phyloP scores from a whole-genome alignment of 768 basidiomycete species.

The Grammothele lineata region DNA sequence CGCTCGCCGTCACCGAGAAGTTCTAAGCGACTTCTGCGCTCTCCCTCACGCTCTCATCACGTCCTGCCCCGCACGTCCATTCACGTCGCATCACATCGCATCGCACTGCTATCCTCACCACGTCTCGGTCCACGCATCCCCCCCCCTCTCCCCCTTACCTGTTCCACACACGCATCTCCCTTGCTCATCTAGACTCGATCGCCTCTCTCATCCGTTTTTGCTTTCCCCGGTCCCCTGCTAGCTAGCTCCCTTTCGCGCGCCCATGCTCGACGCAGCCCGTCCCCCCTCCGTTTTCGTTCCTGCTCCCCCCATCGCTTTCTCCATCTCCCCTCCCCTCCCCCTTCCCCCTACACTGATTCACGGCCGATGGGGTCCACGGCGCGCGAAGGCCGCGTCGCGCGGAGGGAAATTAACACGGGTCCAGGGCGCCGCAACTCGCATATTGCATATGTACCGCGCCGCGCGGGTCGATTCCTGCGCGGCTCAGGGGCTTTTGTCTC shows the following conservation, averaged over 20 bases:
- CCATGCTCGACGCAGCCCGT: constrained; percentile 13
- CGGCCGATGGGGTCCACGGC: constrained; percentile 6
- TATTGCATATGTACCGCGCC: constrained; percentile 1
- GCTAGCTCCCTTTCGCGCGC: constrained; percentile 4
- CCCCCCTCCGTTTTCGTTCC: constrained; percentile 1
- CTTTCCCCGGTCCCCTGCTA: too few species aligned
- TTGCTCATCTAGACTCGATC: not conserved
- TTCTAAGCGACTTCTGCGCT: constrained; percentile 26
- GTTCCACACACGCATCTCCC: too few species aligned
- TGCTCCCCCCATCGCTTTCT: not conserved
- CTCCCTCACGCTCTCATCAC: constrained; percentile 4
- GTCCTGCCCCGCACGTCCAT: not conserved
- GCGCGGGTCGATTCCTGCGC: constrained; percentile 6
- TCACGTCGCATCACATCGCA: not conserved
- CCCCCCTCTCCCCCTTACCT: too few species aligned
- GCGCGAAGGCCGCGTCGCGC: constrained; percentile 8
- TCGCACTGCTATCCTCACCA: not conserved
- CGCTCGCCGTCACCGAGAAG: constrained; percentile 51
- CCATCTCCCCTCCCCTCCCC: not conserved
- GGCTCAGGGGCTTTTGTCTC: constrained; percentile 5
- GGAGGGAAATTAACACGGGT: constrained; percentile 1
- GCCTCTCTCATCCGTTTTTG: not conserved
- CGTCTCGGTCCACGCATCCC: too few species aligned
- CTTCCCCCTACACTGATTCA: too few species aligned
- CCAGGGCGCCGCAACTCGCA: not conserved